Conservation (phyloP, 352 stramenopile genomes). For the Phytophthora tentaculata region DNA sequence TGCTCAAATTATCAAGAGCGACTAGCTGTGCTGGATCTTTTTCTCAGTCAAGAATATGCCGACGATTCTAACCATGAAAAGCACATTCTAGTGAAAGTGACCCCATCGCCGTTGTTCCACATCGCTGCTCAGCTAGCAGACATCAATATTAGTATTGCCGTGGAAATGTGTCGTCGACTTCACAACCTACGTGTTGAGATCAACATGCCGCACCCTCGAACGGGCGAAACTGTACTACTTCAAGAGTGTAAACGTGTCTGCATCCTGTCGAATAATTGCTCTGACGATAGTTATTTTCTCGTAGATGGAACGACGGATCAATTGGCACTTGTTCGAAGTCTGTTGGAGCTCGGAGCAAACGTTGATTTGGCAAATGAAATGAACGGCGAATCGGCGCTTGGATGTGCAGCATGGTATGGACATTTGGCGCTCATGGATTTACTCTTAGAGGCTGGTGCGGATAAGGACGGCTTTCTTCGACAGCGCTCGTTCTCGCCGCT, state of each 20-base stretch:
- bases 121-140: conserved; percentile 51
- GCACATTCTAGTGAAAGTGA: conserved; percentile 28
- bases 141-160: conserved; percentile 54
- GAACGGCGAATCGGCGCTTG: conserved; percentile 60
- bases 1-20: conserved; percentile 25
- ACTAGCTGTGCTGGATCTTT: conserved; percentile 27
- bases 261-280: neutral
- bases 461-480: conserved; percentile 43
- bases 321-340: conserved; percentile 48
- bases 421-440: conserved; percentile 57
- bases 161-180: conserved; percentile 59
- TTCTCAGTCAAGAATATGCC: conserved; percentile 11
- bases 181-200: conserved; percentile 52
- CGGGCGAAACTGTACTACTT: conserved; percentile 52
- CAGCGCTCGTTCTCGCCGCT: conserved; percentile 59
- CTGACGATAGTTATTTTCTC: neutral
- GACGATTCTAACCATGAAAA: neutral
- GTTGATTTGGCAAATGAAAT: conserved; percentile 52
- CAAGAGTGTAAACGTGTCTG: conserved; percentile 70
- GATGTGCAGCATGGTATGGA: conserved; percentile 57
- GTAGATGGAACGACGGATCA: conserved; percentile 16
- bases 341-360: conserved; percentile 67
- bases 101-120: conserved; percentile 45
- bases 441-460: conserved; percentile 54
- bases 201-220: conserved; percentile 48